Base-by-base conservation (phyloP, 1,284 basidiomycete genomes). In the Rhodotorula mucilaginosa region DNA sequence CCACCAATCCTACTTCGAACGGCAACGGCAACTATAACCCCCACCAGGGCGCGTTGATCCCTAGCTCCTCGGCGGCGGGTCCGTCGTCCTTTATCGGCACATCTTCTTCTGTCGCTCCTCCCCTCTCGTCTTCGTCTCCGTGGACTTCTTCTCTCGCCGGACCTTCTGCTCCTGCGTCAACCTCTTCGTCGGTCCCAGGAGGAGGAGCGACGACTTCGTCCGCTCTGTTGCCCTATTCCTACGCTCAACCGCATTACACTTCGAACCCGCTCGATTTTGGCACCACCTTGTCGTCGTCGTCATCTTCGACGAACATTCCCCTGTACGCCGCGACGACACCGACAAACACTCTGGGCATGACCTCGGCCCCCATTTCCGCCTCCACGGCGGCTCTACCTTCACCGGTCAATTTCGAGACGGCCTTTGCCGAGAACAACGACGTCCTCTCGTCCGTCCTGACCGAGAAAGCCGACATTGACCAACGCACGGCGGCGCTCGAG, bases 401-500 rank as follows among this genome's bases (percentile, higher is more conserved):
- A 21, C 64, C 65, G 16, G 26, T 48, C 54, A 23, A 61, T 44
- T 52, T 61, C 46, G 49, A 29, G 23, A 47, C 65, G 26, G 56
- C 59, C 2, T 49, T 72, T 39, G 65, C 63, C 13, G 58, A 68
- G 4, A 64, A 68, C 56, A 66, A 67, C 46, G 56, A 67, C 5
- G 59, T 62, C 3, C 31, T 74, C 23, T 16, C 58, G 5, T 64
- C 64, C n/a, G 59, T 74, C 48, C 61, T 61, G 49, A 49, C 29
- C 48, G 74, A 76, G 44, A 70, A 70, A 51, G 64, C 51, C 49
- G 68, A 74, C 59, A 72, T 76, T 16, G 70, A 74, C n/a, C 29
- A 57, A 18, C 64, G 74, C 4, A 76, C 74, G 5, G 61, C 74
- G n/a, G 72, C 67, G 67, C 67, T 76, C 64, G 74, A 76, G 57